These are phyloP conservation scores for Boletellus dicymbophilus DNA, from an alignment of 1,284 basidiomycete genomes.

Conservation along the genomic window DNA sequence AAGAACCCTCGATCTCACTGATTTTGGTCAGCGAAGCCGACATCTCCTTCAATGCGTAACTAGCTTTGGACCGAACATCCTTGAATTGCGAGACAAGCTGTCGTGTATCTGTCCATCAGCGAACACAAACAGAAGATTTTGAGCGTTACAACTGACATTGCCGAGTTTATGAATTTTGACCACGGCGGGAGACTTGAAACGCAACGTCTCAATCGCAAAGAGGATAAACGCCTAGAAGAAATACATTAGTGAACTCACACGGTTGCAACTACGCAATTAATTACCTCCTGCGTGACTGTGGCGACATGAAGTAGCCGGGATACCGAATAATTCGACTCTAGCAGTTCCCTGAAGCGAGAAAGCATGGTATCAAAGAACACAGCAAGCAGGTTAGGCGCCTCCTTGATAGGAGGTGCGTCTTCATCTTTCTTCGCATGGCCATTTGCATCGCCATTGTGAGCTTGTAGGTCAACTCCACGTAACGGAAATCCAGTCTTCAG, in stretches of 20 bases:
- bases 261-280: neutral
- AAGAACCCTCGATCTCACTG: conserved; percentile 50
- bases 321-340: conserved; percentile 38
- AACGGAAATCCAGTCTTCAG: conserved; percentile 68
- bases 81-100: conserved; percentile 71
- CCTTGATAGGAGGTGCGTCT: conserved; percentile 60
- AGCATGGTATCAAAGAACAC: conserved; percentile 65
- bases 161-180: conserved; percentile 75
- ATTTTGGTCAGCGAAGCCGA: conserved; percentile 50
- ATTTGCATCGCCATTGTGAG: conserved; percentile 46
- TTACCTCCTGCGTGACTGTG: conserved; percentile 72
- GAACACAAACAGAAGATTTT: neutral
- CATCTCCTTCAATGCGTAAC: conserved; percentile 55
- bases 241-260: conserved; percentile 11
- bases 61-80: conserved; percentile 53
- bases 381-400: conserved; percentile 54
- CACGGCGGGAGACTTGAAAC: conserved; percentile 69
- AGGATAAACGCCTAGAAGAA: conserved; percentile 62
- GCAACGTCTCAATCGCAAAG: conserved; percentile 60
- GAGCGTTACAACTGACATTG: conserved; percentile 42
- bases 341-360: conserved; percentile 47
- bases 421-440: conserved; percentile 67
- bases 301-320: conserved; percentile 68
- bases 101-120: conserved; percentile 2
- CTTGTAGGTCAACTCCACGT: conserved; percentile 57